These are phyloP conservation scores for Trypethelium eluteriae DNA, from an alignment of 495 filamentous ascomycete species.

Conservation along the genomic window DNA sequence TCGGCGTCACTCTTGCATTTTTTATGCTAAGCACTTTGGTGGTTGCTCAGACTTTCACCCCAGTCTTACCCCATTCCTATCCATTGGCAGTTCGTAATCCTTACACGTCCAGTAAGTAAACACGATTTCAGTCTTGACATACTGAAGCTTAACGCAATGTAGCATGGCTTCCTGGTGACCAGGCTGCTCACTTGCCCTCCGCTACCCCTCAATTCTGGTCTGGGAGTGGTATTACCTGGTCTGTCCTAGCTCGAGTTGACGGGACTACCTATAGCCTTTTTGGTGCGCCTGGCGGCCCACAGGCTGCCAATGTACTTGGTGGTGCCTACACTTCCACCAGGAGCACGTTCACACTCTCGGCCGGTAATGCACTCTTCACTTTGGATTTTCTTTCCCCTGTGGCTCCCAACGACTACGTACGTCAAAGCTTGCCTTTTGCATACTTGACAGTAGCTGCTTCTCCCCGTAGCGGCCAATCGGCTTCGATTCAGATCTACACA, in stretches of 20 bases:
- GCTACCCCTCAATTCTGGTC: constrained; percentile 46
- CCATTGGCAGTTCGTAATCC: constrained; percentile 45
- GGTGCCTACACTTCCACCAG: constrained; percentile 44
- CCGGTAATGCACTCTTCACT: constrained; percentile 37
- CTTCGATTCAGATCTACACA: constrained; percentile 41
- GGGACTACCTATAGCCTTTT: constrained; percentile 45
- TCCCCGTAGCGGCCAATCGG: constrained; percentile 21
- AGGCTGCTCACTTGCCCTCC: constrained; percentile 35
- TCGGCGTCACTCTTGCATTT: not conserved
- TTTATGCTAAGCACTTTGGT: not conserved
- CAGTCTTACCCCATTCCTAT: constrained; percentile 41
- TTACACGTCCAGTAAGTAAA: constrained; percentile 37
- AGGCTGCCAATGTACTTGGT: constrained; percentile 36
- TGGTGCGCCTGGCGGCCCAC: constrained; percentile 34
- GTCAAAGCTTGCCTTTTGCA: constrained; percentile 24
- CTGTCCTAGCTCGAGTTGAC: constrained; percentile 44
- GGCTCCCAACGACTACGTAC: constrained; percentile 15
- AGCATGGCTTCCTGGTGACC: constrained; percentile 43
- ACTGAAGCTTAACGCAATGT: constrained; percentile 13
- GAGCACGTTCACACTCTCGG: constrained; percentile 40
- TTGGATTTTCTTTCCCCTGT: constrained; percentile 35
- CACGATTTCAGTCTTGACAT: not conserved
- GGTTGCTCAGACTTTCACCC: constrained; percentile 25
- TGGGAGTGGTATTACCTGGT: constrained; percentile 43
- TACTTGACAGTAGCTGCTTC: constrained; percentile 25